Base-by-base conservation (phyloP, 2,329 filamentous ascomycete species). In the Hysterium pulicare region DNA sequence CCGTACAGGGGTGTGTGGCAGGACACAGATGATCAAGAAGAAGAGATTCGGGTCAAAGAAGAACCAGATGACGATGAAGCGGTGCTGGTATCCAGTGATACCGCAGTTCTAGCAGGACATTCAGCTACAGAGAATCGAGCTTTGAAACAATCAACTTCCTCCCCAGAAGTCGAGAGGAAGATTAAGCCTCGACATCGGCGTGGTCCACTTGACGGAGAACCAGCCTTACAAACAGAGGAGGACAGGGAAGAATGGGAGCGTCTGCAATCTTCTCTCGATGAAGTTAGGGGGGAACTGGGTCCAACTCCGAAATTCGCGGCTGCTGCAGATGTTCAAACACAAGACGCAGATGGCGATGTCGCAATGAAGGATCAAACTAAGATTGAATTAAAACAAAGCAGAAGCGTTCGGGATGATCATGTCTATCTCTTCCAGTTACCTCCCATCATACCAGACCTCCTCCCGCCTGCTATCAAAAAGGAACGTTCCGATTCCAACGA, bases 351-450 rank as follows among this genome's bases (percentile, higher is more conserved):
- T 19, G 72, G 71, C 42, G 72, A 75, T 44, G 58, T 58, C 5
- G 44, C 49, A 5, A 71, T 72, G 68, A 45, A 48, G 9, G 60
- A 59, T 20, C 13, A 39, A 30, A 33, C 46, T 17, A 28, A 28
- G 23, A 45, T 41, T 15, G 54, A 53, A 21, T 57, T 30, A 55
- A 38, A 40, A 47, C 6, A 58, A 48, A n/a, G n/a, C n/a, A n/a
- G n/a, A n/a, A n/a, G 49, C 54, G 68, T 57, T 1, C 53, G 72
- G 68, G 66, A 75, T 26, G 75, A 81, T 41, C 74, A 76, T 44
- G 71, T 81, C 40, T 83, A 83, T 58, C 70, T 83, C 39, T 78
- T 84, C 59, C 81, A 84, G 59, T 76, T 84, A 53, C 81, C 81
- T 10, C 79, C 81, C 0, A 71, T 81, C 44, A 75, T 82, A 3